Evolutionary conservation across 139 green algal genomes (phyloP).

Genomic region (Desmodesmus armatus): DNA sequence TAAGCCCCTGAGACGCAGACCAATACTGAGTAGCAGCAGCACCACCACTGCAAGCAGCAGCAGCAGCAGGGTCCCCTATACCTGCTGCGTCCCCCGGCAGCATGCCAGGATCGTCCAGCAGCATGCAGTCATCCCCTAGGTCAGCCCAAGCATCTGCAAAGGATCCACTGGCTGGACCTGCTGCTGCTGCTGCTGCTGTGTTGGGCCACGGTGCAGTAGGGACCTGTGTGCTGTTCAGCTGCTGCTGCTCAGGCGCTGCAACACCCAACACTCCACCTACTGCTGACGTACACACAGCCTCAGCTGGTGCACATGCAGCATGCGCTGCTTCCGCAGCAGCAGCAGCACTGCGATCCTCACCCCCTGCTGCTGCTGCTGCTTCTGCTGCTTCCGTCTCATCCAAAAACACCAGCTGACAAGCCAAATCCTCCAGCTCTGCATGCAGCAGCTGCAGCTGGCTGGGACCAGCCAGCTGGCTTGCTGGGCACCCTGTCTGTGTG

Average conservation of each 20-base stretch:
- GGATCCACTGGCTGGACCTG: not conserved
- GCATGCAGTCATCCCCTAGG: not conserved
- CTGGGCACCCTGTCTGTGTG: too few relatives aligned
- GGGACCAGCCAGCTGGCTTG: not conserved
- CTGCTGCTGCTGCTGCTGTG: slow-evolving; percentile 6
- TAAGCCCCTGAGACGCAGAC: too few relatives aligned
- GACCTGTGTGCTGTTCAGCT: too few relatives aligned
- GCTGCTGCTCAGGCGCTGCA: not conserved
- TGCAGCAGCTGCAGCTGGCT: slow-evolving; percentile 36
- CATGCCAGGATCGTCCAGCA: not conserved
- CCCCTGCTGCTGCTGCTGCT: too few relatives aligned
- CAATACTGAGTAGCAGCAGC: not conserved
- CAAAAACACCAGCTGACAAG: slow-evolving; percentile 34
- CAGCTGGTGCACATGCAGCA: not conserved
- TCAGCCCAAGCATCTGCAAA: not conserved
- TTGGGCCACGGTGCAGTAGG: too few relatives aligned
- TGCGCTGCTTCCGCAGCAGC: not conserved
- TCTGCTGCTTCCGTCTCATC: not conserved
- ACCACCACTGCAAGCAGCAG: not conserved
- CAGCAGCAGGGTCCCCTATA: not conserved
- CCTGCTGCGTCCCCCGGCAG: not conserved
- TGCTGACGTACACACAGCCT: not conserved
- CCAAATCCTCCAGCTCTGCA: slow-evolving; percentile 8
- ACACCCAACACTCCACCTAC: not conserved
- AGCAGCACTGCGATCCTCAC: too few relatives aligned